Evolutionary conservation across 768 basidiomycete species (phyloP), one percentile per base, ranked within the genome.

Genomic region (Russula ochroleuca): DNA sequence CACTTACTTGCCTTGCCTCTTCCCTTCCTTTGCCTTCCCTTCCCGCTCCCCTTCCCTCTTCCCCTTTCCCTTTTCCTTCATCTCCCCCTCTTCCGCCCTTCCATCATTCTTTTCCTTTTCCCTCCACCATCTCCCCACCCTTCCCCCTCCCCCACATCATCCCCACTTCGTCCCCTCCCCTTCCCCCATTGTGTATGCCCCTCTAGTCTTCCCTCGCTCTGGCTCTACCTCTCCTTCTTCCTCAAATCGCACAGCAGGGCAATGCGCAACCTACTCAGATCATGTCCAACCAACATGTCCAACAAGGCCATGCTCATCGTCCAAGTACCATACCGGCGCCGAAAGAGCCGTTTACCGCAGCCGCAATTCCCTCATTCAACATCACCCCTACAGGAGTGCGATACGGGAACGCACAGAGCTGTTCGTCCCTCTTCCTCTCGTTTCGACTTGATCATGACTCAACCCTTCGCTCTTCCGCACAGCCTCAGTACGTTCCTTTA

Each of bases 401-500:
- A 70, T 87, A 92, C 70, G 91, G 91, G 69, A 81, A 82, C 41
- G 60, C 71, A n/a, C 43, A 67, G 51, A 66, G 63, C 28, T 58
- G 56, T 67, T 21, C 55, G 62, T 58, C 17, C 28, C 33, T 15
- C 63, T 40, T 21, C 23, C 28, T 50, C 37, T 61, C 41, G 35
- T n/a, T 58, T 52, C 17, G 21, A 50, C 43, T 38, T 48, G 5
- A 23, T 31, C 23, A 15, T 23, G 37, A 53, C 28, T 43, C 33
- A 19, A 35, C n/a, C 31, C 17, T 10, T 35, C 41, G 13, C 31
- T 48, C 48, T 28, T 48, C 45, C 25, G 48, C 56, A 33, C 71
- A 96, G 94, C 80, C 70, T 94, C 91, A 19, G 85, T 84, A 62
- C 87, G 94, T 70, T 88, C 88, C 21, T 99, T 95, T 75, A 95